Evolutionary conservation across 805 yeast species (phyloP).

Genomic region (Pichia nakasei): DNA sequence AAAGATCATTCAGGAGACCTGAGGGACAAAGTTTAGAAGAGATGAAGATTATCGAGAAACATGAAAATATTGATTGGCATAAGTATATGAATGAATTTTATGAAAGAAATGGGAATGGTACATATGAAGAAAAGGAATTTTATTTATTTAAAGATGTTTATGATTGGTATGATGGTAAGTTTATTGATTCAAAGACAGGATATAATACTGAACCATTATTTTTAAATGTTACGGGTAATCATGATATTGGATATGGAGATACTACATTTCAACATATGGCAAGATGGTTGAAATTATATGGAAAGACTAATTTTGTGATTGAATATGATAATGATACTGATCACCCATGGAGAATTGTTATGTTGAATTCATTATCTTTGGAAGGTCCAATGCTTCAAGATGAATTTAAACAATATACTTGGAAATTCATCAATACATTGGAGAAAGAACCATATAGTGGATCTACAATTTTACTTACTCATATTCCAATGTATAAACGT

Average conservation of each 20-base stretch:
- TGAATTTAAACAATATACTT: constrained; percentile 55
- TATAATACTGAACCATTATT: constrained; percentile 50
- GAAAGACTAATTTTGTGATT: constrained; percentile 76
- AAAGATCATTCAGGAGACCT: constrained; percentile 59
- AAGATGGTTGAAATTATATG: constrained; percentile 65
- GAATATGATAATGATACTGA: constrained; percentile 55
- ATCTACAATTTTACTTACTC: constrained; percentile 75
- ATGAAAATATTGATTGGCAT: constrained; percentile 51
- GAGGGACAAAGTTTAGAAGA: constrained; percentile 40
- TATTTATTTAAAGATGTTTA: constrained; percentile 53
- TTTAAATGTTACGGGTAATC: constrained; percentile 87
- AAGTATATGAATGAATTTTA: constrained; percentile 30
- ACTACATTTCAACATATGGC: constrained; percentile 87
- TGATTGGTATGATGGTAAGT: constrained; percentile 44
- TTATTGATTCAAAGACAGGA: constrained; percentile 13
- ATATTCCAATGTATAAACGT: constrained; percentile 78
- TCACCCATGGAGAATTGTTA: constrained; percentile 84
- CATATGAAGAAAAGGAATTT: constrained; percentile 19
- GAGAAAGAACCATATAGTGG: constrained; percentile 54
- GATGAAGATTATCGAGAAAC: constrained; percentile 37
- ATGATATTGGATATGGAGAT: constrained; percentile 96
- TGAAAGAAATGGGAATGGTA: constrained; percentile 24
- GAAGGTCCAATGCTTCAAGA: constrained; percentile 88
- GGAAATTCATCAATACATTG: constrained; percentile 63
- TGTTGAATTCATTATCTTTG: constrained; percentile 67